Percentiles rank a stretch among this genome's conserved stretches.
These are phyloP conservation scores for Diaporthe citrichinensis DNA, from an alignment of 2,329 filamentous ascomycete genomes.

Conservation along the genomic window DNA sequence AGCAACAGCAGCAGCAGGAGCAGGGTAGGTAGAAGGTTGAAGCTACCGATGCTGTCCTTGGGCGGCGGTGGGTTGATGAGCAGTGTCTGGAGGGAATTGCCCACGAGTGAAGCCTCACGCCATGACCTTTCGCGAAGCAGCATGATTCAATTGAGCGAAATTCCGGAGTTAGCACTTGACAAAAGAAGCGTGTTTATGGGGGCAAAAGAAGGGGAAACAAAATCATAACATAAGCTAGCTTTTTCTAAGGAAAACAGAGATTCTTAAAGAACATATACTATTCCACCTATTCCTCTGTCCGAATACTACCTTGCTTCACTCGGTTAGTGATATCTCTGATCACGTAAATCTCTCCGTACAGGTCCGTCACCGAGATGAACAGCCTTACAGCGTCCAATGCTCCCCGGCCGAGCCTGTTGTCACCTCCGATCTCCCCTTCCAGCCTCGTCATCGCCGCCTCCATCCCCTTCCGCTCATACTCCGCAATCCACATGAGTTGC, in stretches of 20 bases:
- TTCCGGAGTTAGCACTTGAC: not conserved
- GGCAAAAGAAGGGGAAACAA: not conserved
- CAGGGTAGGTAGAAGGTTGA: not conserved
- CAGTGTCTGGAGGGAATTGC: not conserved
- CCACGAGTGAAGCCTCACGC: not conserved
- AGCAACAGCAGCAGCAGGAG: not conserved
- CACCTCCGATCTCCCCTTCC: not conserved
- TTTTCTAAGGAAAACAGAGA: too few species aligned
- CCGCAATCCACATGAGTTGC: constrained; percentile 2
- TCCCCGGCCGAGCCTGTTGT: not conserved
- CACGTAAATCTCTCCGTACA: constrained; percentile 24
- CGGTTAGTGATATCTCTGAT: constrained; percentile 4
- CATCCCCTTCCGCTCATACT: constrained; percentile 17
- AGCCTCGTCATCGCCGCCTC: not conserved
- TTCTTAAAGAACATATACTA: too few species aligned
- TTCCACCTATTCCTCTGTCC: not conserved
- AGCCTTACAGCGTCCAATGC: not conserved
- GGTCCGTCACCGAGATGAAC: constrained; percentile 12
- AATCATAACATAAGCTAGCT: not conserved
- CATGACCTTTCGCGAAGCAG: not conserved
- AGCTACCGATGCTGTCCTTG: not conserved
- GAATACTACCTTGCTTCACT: not conserved
- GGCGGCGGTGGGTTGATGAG: not conserved
- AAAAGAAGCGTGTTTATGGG: not conserved
- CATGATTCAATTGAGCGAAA: not conserved